A percentile compares a stretch with the other conserved stretches of the same genome.
These are phyloP conservation scores for Neurospora sp. DNA, from an alignment of 495 filamentous ascomycete genomes.

Conservation along the genomic window DNA sequence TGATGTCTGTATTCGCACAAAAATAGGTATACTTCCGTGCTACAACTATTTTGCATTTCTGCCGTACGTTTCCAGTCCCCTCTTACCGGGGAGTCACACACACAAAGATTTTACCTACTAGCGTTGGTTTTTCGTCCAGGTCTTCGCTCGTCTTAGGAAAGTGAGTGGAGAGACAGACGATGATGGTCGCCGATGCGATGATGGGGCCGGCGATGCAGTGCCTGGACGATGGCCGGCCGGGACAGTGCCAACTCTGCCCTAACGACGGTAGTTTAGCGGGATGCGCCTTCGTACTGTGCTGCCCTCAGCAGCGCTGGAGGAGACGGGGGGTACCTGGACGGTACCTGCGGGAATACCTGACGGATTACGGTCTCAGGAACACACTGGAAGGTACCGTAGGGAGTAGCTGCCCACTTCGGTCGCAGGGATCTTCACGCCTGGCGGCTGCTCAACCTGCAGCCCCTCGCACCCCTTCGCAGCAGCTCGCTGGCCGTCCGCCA, in stretches of 20 bases:
- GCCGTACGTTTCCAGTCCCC: not conserved
- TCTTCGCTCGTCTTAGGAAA: not conserved
- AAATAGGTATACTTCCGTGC: not conserved
- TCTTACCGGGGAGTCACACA: not conserved
- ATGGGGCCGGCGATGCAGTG: not conserved
- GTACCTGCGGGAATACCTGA: not conserved
- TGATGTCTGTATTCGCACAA: not conserved
- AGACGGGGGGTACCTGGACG: not conserved
- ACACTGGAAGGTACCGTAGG: not conserved
- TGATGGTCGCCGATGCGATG: not conserved
- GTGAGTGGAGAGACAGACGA: not conserved
- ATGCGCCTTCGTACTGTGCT: not conserved
- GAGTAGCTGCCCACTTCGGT: conserved; percentile 4
- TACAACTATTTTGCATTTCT: not conserved
- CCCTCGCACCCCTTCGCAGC: not conserved
- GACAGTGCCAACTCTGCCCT: not conserved
- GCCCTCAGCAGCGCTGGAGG: not conserved
- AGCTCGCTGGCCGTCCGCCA: not conserved
- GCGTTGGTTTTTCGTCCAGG: not conserved
- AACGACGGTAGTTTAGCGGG: not conserved
- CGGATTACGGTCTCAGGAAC: not conserved
- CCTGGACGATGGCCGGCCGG: not conserved
- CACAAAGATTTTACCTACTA: not conserved
- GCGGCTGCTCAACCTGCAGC: conserved; percentile 8
- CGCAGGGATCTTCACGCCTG: conserved; percentile 13